Evolutionary conservation across 2,329 filamentous ascomycete genomes (phyloP).

Genomic region (Ceratocystis huliohia): DNA sequence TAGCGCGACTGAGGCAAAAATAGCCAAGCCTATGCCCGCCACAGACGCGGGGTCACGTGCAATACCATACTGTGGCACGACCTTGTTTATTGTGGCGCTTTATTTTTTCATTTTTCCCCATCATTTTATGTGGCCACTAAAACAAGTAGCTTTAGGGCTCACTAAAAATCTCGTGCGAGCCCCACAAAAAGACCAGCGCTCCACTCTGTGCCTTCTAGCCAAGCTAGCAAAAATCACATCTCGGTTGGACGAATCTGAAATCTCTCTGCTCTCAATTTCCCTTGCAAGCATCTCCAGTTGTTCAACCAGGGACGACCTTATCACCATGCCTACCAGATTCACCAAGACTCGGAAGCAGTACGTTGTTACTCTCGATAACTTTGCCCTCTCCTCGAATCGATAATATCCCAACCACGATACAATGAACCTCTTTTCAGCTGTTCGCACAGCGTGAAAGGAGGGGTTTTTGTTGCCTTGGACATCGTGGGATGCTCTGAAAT

Average conservation of each 20-base stretch:
- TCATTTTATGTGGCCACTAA: slow-evolving; percentile 2
- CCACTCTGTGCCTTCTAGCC: slow-evolving; percentile 17
- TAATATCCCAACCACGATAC: slow-evolving; percentile 18
- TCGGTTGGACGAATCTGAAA: slow-evolving; percentile 18
- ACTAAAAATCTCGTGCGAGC: slow-evolving; percentile 17
- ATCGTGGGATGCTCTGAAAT: slow-evolving; percentile 17
- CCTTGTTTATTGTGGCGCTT: slow-evolving; percentile 3
- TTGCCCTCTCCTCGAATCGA: slow-evolving; percentile 16
- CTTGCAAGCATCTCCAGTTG: slow-evolving; percentile 21
- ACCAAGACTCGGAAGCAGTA: slow-evolving; percentile 70
- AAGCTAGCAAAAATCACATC: slow-evolving; percentile 20
- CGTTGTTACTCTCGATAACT: slow-evolving; percentile 30
- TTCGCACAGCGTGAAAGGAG: slow-evolving; percentile 16
- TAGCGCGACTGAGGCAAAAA: neutral
- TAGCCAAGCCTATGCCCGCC: neutral
- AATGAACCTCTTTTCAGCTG: slow-evolving; percentile 17
- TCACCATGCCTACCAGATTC: slow-evolving; percentile 60
- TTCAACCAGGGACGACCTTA: slow-evolving; percentile 26
- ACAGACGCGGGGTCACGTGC: slow-evolving; percentile 16
- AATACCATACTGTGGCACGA: neutral
- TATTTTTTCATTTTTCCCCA: slow-evolving; percentile 8
- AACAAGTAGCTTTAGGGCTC: slow-evolving; percentile 18
- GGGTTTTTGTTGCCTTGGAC: slow-evolving; percentile 18
- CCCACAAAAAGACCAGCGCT: slow-evolving; percentile 16
- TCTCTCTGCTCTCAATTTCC: slow-evolving; percentile 20